Evolutionary conservation across 331 rosid genomes (phyloP), one percentile per base, ranked within the genome.

Genomic region (Spiraea crenata): DNA sequence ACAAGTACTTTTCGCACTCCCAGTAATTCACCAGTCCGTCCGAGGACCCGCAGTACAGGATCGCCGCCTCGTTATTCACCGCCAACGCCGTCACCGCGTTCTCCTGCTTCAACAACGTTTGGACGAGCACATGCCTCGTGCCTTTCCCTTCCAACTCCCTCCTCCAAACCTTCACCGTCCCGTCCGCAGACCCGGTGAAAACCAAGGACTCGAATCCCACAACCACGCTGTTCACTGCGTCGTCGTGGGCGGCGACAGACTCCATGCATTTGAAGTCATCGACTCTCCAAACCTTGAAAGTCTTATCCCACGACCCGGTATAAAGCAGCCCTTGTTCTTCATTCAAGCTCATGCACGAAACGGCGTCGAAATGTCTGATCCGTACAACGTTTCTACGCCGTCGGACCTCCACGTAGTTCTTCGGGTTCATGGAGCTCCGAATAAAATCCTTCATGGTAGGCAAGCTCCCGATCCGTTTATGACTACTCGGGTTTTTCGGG

Each of bases 121-220:
- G 87, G 10, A 84, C 83, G 70, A 95, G 38, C 11, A 75, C 66
- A 70, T 87, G 99, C 66, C 44, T 70, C 5, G 85, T 77, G 25
- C 72, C 82, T 9, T 79, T 82, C 10, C 81, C 84, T 3, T 68
- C 57, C 0, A 47, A 10, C 62, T 79, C 91, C 42, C 93, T 81
- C 67, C 67, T 67, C 99, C 99, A 95, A 58, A 89, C 74, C 74
- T 91, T 95, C 41, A 95, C 95, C 0, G 93, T 91, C 45, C 99
- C 99, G 5, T 95, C 99, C 0, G 99, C 99, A 0, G 99, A 89
- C 0, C 99, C 99, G 0, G 97, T 85, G 71, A 95, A 87, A 3
- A 82, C 89, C 8, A 76, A 70, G 5, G 82, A 69, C 0, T 55
- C 65, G 11, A 86, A 86, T 7, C 88, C 95, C 0, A 77, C 71